These are phyloP conservation scores for Eucalyptus curtisii DNA, from an alignment of 345 rosid genomes.

Conservation along the genomic window DNA sequence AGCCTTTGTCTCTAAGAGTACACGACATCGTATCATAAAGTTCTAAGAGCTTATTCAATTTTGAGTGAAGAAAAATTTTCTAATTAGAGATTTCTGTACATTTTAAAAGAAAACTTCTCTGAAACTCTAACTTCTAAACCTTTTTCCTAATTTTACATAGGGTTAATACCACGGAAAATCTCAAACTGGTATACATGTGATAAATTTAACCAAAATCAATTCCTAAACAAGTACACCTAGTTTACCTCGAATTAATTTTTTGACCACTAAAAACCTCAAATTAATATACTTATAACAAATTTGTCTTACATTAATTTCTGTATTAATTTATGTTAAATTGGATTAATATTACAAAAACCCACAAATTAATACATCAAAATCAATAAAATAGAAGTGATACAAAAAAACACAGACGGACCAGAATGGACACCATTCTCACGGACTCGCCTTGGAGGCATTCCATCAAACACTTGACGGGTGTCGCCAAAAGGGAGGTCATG, in stretches of 20 bases:
- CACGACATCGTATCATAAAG: too few relatives aligned
- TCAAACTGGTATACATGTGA: fast-evolving
- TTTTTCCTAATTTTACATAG: background rate
- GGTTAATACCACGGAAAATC: fast-evolving
- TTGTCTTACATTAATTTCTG: background rate
- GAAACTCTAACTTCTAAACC: too few relatives aligned
- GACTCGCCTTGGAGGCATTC: background rate
- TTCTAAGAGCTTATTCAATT: too few relatives aligned
- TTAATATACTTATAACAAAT: too few relatives aligned
- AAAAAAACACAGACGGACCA: fast-evolving
- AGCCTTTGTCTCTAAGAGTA: too few relatives aligned
- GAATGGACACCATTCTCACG: background rate
- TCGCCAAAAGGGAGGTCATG: background rate
- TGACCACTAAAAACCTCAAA: background rate
- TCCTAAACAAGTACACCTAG: background rate
- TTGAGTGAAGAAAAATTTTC: too few relatives aligned
- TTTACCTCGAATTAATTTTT: too few relatives aligned
- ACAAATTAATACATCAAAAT: too few relatives aligned
- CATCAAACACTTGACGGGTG: background rate
- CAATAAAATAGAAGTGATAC: background rate
- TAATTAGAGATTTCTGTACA: too few relatives aligned
- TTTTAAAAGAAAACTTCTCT: too few relatives aligned
- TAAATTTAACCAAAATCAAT: too few relatives aligned
- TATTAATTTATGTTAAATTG: fast-evolving
- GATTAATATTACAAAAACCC: too few relatives aligned